Evolutionary conservation across 1,284 basidiomycete genomes (phyloP).

Genomic region (Cutaneotrichosporon sp.): DNA sequence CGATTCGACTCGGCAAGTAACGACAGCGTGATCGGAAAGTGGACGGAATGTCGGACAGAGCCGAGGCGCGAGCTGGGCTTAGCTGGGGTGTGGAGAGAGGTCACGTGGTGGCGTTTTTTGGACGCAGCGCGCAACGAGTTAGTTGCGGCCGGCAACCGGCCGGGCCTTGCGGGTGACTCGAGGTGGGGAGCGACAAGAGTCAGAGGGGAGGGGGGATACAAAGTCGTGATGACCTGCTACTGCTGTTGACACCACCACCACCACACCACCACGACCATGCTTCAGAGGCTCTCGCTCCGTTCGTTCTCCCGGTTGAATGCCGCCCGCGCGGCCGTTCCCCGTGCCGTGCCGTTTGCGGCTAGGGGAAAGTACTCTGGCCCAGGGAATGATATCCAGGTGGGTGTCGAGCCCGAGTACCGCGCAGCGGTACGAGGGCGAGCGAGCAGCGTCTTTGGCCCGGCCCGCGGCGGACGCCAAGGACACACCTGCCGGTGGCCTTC

Average conservation of each 20-base stretch:
- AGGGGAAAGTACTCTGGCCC: conserved; percentile 14
- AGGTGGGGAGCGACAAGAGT: conserved; percentile 50
- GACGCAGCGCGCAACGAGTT: too few species aligned
- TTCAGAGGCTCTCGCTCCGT: conserved; percentile 4
- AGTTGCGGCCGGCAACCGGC: neutral
- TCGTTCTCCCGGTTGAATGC: neutral
- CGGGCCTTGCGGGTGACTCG: neutral
- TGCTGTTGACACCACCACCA: neutral
- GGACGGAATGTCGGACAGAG: too few species aligned
- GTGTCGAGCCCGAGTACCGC: too few species aligned
- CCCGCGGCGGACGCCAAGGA: too few species aligned
- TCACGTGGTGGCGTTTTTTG: neutral
- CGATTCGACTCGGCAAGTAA: conserved; percentile 1
- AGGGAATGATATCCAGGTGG: conserved; percentile 1
- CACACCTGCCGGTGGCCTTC: too few species aligned
- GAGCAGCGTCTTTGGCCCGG: too few species aligned
- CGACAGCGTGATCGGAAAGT: neutral
- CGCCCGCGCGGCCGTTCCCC: neutral
- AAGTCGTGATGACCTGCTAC: neutral
- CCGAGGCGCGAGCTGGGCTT: too few species aligned
- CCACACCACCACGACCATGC: neutral
- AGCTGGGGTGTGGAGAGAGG: neutral
- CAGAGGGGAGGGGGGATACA: conserved; percentile 3
- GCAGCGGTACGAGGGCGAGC: too few species aligned
- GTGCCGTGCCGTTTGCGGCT: neutral